phyloP scores from a whole-genome alignment of 139 green algal genomes.

The Bryopsis sp. region DNA sequence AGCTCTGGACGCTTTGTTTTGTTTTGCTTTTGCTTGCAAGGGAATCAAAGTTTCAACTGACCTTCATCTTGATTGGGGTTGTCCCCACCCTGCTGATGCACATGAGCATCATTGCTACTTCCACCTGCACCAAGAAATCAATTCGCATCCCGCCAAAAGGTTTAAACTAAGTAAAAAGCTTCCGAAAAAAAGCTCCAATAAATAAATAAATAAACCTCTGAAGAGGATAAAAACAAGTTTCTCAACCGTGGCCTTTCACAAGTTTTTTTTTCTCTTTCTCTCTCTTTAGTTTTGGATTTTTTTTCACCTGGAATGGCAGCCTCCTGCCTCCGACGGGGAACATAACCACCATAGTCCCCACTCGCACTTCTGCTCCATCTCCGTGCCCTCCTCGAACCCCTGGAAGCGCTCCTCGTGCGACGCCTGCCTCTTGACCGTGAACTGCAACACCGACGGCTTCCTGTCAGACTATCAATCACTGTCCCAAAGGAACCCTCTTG shows the following conservation, averaged over 20 bases:
- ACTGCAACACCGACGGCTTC: background rate
- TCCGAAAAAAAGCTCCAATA: background rate
- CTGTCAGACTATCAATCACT: too few species aligned
- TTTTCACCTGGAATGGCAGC: background rate
- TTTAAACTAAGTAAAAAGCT: background rate
- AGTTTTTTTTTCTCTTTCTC: background rate
- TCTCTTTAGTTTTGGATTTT: background rate
- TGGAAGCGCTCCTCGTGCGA: background rate
- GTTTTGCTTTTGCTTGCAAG: background rate
- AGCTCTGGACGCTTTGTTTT: background rate
- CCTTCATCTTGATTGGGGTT: background rate
- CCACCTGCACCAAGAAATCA: background rate
- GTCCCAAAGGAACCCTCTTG: too few species aligned
- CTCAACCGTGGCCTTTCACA: background rate
- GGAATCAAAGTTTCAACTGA: background rate
- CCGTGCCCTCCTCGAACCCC: background rate
- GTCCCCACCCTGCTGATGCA: background rate
- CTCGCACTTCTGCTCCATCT: background rate
- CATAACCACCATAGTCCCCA: constrained; percentile 35
- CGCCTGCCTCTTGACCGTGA: background rate
- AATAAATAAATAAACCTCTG: too few species aligned
- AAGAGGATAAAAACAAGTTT: too few species aligned
- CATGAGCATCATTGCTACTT: background rate
- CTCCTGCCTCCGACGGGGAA: constrained; percentile 30
- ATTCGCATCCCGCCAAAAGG: background rate